Conservation (phyloP, 768 basidiomycete species). For the Chiua virens region DNA sequence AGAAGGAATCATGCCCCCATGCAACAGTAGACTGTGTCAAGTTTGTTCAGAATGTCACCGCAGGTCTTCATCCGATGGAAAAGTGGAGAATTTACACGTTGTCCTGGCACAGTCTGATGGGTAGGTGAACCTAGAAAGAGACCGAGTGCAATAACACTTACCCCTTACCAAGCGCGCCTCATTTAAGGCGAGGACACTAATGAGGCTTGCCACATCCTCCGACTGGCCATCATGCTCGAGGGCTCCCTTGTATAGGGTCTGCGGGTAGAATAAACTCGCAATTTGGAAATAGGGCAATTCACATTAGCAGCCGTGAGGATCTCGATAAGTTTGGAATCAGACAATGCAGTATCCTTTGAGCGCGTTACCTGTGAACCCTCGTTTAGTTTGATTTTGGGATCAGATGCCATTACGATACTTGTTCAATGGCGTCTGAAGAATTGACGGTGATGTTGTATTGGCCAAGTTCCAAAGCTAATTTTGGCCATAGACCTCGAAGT, state of each 20-base stretch:
- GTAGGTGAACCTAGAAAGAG: neutral
- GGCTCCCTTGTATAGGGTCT: no score
- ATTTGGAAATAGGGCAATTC: no score
- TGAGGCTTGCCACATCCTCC: constrained; percentile 31
- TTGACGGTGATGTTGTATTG: constrained; percentile 37
- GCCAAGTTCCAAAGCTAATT: constrained; percentile 28
- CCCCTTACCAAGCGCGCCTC: constrained; percentile 38
- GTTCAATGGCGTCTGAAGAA: constrained; percentile 33
- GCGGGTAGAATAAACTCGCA: no score
- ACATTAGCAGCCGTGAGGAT: no score
- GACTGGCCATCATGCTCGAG: constrained; percentile 26
- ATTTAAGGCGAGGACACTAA: constrained; percentile 36
- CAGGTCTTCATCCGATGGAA: no score
- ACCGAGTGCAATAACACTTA: neutral
- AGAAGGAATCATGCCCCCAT: no score
- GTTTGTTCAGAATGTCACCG: no score
- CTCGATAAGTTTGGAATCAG: neutral
- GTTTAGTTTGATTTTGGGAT: neutral
- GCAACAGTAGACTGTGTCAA: no score
- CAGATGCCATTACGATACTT: neutral
- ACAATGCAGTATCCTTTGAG: neutral
- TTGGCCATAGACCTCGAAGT: neutral
- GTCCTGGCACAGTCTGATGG: neutral
- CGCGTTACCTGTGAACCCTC: neutral
- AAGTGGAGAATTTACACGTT: constrained; percentile 7